Percentiles rank a stretch among this genome's conserved stretches.
phyloP scores from a whole-genome alignment of 441 rosid genomes.

The Erodium chrysanthum region DNA sequence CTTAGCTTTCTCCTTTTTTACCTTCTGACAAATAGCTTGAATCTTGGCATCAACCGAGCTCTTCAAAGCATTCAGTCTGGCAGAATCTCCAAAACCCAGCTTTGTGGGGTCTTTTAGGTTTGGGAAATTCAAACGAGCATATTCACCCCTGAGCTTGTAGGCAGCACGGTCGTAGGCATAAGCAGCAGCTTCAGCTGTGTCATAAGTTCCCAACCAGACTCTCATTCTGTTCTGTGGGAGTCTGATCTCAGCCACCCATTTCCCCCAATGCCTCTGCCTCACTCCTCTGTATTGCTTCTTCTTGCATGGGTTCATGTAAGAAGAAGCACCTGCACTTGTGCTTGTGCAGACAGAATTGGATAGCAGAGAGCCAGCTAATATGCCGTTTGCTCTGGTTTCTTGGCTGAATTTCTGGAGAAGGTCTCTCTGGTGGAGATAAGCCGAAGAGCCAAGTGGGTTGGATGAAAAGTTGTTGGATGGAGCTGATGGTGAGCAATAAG shows the following conservation, averaged over 20 bases:
- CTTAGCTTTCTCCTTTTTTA: conserved; percentile 50
- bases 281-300: conserved; percentile 86
- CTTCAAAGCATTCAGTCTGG: conserved; percentile 48
- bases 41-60: conserved; percentile 72
- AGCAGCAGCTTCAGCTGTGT: conserved; percentile 58
- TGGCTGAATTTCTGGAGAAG: conserved; percentile 45
- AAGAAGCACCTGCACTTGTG: conserved; percentile 6
- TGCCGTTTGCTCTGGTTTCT: conserved; percentile 27
- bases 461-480: conserved; percentile 17
- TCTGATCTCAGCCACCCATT: conserved; percentile 79
- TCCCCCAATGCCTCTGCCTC: conserved; percentile 78
- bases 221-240: conserved; percentile 68
- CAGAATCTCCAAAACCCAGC: conserved; percentile 44
- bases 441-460: conserved; percentile 63
- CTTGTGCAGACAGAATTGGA: conserved; percentile 19
- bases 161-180: conserved; percentile 95
- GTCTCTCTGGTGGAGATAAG: conserved; percentile 74
- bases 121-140: conserved; percentile 79
- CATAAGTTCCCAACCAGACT: conserved; percentile 69
- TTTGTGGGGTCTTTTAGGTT: conserved; percentile 52
- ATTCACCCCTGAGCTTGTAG: conserved; percentile 83
- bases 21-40: conserved; percentile 72
- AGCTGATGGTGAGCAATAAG: conserved; percentile 31
- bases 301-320: conserved; percentile 29
- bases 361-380: conserved; percentile 11